These are phyloP conservation scores for Yarrowia sp. DNA, from an alignment of 805 yeast genomes.

Conservation along the genomic window DNA sequence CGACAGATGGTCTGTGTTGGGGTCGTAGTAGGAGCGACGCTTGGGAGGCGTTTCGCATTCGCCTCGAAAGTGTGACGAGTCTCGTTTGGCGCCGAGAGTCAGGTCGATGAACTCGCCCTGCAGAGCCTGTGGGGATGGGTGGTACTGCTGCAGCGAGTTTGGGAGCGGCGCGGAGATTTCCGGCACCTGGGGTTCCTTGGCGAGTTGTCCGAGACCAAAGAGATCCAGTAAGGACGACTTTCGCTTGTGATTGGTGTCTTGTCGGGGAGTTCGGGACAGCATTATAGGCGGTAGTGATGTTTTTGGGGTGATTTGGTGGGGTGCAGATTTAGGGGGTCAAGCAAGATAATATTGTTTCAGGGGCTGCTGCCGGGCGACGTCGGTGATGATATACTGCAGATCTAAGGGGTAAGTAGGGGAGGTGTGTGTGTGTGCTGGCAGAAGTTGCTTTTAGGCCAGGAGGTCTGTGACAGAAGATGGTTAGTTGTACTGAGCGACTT, in stretches of 20 bases:
- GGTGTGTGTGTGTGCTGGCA: background rate
- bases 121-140: background rate
- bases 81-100: constrained; percentile 8
- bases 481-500: background rate
- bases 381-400: background rate
- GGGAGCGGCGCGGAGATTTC: constrained; percentile 13
- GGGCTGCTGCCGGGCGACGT: background rate
- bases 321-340: background rate
- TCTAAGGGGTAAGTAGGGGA: constrained; percentile 4
- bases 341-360: background rate
- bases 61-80: constrained; percentile 1
- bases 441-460: background rate
- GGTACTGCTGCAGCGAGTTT: constrained; percentile 6
- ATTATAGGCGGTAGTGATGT: background rate
- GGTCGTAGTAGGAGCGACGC: constrained; percentile 15
- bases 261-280: constrained; percentile 9
- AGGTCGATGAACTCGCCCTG: constrained; percentile 2
- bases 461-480: too few relatives aligned
- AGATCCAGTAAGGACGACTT: constrained; percentile 11
- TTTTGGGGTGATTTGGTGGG: background rate
- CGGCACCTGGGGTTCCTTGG: background rate
- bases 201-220: background rate
- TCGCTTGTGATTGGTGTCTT: constrained; percentile 13
- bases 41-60: constrained; percentile 8
- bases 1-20: constrained; percentile 13